Evolutionary conservation across 306 rosid genomes (phyloP).

Genomic region (Quercus glauca): DNA sequence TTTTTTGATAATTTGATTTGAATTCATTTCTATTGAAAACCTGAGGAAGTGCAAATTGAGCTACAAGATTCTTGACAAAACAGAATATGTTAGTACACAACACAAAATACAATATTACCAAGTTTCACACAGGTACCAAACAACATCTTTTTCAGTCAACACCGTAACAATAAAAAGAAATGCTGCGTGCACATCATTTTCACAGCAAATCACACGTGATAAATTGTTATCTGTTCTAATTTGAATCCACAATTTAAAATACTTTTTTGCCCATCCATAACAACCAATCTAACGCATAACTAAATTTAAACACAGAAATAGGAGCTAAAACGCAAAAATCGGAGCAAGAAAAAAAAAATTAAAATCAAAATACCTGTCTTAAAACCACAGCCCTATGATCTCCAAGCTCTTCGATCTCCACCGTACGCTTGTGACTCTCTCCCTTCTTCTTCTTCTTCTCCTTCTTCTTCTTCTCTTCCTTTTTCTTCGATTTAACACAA

Average conservation of each 20-base stretch:
- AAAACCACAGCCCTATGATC: conserved; percentile 62
- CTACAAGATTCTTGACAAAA: no score
- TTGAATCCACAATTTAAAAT: accelerated
- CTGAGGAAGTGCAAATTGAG: no score
- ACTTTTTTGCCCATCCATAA: no score
- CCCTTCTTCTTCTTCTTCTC: conserved; percentile 41
- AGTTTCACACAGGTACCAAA: no score
- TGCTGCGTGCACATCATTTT: no score
- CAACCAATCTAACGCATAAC: not conserved
- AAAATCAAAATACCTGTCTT: conserved; percentile 56
- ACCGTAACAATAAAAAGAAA: no score
- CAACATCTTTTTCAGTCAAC: no score
- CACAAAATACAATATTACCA: no score
- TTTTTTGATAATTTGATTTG: no score
- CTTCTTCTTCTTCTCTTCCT: conserved; percentile 26
- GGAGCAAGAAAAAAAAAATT: not conserved
- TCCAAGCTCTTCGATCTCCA: conserved; percentile 74
- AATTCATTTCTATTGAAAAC: no score
- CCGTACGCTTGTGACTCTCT: conserved; percentile 49
- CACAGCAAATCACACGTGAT: accelerated
- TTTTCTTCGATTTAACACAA: conserved; percentile 28
- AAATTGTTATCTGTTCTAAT: no score
- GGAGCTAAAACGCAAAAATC: not conserved
- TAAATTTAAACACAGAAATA: not conserved
- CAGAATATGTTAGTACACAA: no score